These are phyloP conservation scores for Mycena floridula DNA, from an alignment of 768 basidiomycete genomes.

Conservation along the genomic window DNA sequence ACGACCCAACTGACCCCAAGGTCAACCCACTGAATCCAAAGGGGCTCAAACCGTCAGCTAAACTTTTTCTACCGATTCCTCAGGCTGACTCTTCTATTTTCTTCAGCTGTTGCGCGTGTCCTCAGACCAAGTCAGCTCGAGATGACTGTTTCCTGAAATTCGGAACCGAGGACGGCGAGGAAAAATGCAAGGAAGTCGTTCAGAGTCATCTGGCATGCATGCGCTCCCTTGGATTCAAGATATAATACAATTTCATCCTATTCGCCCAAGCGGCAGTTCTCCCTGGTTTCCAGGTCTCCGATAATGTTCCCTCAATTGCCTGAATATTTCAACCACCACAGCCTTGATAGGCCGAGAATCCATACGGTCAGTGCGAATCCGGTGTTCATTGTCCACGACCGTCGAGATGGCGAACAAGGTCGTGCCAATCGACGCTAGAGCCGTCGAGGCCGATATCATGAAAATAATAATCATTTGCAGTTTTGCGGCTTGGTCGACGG, in stretches of 20 bases:
- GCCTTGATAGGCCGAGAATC: too few species aligned
- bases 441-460: slow-evolving; percentile 78
- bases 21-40: slow-evolving; percentile 88
- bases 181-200: slow-evolving; percentile 78
- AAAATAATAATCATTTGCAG: slow-evolving; percentile 95
- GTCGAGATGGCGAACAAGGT: slow-evolving; percentile 55
- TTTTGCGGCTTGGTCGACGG: slow-evolving; percentile 78
- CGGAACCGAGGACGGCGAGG: slow-evolving; percentile 56
- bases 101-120: slow-evolving; percentile 93
- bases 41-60: slow-evolving; percentile 87
- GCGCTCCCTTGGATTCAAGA: slow-evolving; percentile 84
- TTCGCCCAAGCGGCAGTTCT: too few species aligned
- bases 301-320: too few species aligned
- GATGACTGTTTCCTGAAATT: slow-evolving; percentile 91
- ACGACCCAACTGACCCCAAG: slow-evolving; percentile 70
- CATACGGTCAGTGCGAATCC: slow-evolving; percentile 60
- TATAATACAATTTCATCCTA: too few species aligned
- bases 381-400: slow-evolving; percentile 63
- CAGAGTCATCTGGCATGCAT: slow-evolving; percentile 86
- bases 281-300: too few species aligned
- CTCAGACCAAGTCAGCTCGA: slow-evolving; percentile 84
- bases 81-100: background rate
- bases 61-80: slow-evolving; percentile 8
- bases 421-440: slow-evolving; percentile 61
- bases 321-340: too few species aligned